phyloP scores from a whole-genome alignment of 192 early-diverging fungal genomes.

The Chytriomyces sp. region DNA sequence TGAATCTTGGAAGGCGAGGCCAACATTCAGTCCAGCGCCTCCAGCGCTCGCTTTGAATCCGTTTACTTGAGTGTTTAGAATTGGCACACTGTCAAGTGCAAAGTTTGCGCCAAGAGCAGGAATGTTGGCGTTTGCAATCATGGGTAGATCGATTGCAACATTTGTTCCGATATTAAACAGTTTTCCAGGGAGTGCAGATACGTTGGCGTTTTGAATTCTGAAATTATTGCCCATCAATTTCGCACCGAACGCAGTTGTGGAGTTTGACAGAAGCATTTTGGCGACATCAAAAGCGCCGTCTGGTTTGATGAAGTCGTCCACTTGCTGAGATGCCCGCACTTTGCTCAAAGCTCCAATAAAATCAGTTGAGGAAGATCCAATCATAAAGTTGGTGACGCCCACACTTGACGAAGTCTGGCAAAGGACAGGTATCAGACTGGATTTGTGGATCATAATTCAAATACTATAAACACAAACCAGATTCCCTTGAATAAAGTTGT shows the following conservation, averaged over 20 bases:
- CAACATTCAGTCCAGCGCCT: slow-evolving; percentile 14
- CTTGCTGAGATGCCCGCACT: background rate
- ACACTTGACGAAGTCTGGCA: background rate
- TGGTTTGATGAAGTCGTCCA: slow-evolving; percentile 2
- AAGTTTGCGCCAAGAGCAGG: slow-evolving; percentile 23
- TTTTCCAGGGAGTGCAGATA: background rate
- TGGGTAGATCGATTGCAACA: slow-evolving; percentile 21
- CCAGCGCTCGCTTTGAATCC: slow-evolving; percentile 23
- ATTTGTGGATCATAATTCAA: background rate
- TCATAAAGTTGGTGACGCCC: background rate
- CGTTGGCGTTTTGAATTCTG: background rate
- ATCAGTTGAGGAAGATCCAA: slow-evolving; percentile 19
- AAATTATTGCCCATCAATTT: background rate
- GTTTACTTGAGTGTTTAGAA: background rate
- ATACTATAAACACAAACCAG: background rate
- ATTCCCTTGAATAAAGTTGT: slow-evolving; percentile 36
- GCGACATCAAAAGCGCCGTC: background rate
- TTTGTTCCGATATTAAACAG: slow-evolving; percentile 14
- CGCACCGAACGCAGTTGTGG: background rate
- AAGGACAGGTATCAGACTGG: background rate
- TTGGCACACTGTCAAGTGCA: slow-evolving; percentile 18
- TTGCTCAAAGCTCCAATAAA: slow-evolving; percentile 5
- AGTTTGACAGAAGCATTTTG: background rate
- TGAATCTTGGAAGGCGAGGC: slow-evolving; percentile 13
- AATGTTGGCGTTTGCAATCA: slow-evolving; percentile 16